Base-by-base conservation (phyloP, 2,329 filamentous ascomycete genomes). In the Curvularia hawaiiensis region DNA sequence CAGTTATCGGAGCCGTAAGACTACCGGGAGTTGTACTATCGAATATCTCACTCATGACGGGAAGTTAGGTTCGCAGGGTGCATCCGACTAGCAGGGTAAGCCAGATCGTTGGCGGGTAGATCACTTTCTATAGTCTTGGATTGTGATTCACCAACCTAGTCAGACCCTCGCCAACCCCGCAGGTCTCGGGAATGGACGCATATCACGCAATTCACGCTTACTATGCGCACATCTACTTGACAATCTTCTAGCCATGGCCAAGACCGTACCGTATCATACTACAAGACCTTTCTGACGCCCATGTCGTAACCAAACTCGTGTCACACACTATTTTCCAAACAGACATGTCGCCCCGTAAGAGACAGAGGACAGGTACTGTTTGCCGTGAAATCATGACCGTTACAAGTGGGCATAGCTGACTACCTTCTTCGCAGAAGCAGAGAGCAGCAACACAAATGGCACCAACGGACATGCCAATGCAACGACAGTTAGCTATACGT, bases 401-500 rank as follows among this genome's bases (percentile, higher is more conserved):
- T 1, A 5, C 22, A 5, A 24, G 7, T 11, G 3, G 26, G 26
- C 12, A 4, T 3, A 26, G 5, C 49, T 52, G 8, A 56, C 28
- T 2, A 31, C 2, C 0, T 18, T 9, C 18, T 8, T 4, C 7
- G 20, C 3, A 47, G 24, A 24, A 40, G 18, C 14, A 10, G 16
- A 56, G 18, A 35, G 8, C 1, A 39, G 10, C 4, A 40, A 10
- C 14, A 41, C 39, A 8, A 50, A 54, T 40, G 39, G 50, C 38
- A 38, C 31, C 18, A 45, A 49, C 14, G 39, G 38, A 12, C 38
- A 45, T 14, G 6, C 22, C 10, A 38, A 38, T 6, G 30, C 20
- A 30, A 22, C 30, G 47, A 4, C 41, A 14, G 3, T 49, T 10
- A 16, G 35, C 2, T 58, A 53, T 72, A 77, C 53, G 68, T 74